Evolutionary conservation across 2,329 filamentous ascomycete species (phyloP), one percentile per base, ranked within the genome.

Genomic region (Exophiala dermatitidis): DNA sequence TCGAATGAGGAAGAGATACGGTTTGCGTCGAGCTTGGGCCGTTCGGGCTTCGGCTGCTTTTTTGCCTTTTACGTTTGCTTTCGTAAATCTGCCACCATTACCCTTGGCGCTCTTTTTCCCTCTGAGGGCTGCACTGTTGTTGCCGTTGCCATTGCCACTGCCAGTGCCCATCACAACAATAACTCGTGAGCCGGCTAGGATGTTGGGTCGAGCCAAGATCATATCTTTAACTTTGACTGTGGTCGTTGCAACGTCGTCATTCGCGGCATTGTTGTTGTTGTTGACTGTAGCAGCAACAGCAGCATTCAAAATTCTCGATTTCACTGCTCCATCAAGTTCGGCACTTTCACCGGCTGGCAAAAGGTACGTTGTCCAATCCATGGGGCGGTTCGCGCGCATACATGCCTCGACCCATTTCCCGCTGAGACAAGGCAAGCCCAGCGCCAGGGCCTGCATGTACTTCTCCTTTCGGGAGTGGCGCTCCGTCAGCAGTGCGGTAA

Each of bases 371-470:
- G 78, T 73, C 86, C 90, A 96, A 48, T 86, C 80, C 0, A 94
- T 70, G 0, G 91, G 69, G 5, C 71, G 66, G 4, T 76, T 74
- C 32, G 80, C 80, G 1, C 75, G 69, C 2, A 91, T 68, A 57
- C 88, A 95, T 46, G 86, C 79, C 29, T 80, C 77, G 45, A 95
- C 74, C 91, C 93, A 98, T 50, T 84, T 83, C 4, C 83, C 79
- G 4, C 88, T 85, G 1, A 98, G 75, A 64, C 90, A 95, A 0
- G 93, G 93, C 0, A 98, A 71, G 0, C 88, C 89, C 0, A 98
- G 79, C 0, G 93, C 90, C 1, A 98, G 79, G 0, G 93, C 93
- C 71, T 97, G 90, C 77, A 97, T 87, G 68, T 93, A 96, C 67
- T 97, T 98, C 46, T 84, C 81, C 58, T 89, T 90, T 44, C 91